A percentile compares a stretch with the other conserved stretches of the same genome.
Evolutionary conservation across 257 asterid species (phyloP).

Genomic region (Jacaranda mimosifolia): DNA sequence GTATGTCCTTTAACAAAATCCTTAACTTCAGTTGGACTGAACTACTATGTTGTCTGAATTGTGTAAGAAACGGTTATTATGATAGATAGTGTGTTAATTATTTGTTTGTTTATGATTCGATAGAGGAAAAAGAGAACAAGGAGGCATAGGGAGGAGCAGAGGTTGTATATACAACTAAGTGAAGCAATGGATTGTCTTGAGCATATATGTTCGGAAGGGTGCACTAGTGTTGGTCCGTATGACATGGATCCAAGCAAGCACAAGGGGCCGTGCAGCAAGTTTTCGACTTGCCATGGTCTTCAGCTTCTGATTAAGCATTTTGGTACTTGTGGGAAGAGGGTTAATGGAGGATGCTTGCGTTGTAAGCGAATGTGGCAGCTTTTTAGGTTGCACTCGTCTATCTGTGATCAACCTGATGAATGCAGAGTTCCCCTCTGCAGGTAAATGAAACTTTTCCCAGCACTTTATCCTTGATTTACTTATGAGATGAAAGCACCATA

Average conservation of each 20-base stretch:
- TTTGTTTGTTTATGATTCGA: background rate
- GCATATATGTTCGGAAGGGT: conserved; percentile 90
- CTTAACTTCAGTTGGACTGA: background rate
- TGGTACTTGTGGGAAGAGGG: conserved; percentile 74
- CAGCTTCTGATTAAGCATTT: conserved; percentile 85
- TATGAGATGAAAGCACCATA: background rate
- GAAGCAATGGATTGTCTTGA: conserved; percentile 95
- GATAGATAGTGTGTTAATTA: background rate
- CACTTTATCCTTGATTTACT: background rate
- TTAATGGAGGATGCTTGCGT: conserved; percentile 75
- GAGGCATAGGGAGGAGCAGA: conserved; percentile 68
- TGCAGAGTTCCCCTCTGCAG: conserved; percentile 96
- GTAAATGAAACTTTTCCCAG: conserved; percentile 54
- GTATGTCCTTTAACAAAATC: conserved; percentile 43
- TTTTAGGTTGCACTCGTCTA: conserved; percentile 74
- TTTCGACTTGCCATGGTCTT: conserved; percentile 78
- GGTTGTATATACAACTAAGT: conserved; percentile 67
- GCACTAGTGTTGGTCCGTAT: conserved; percentile 78
- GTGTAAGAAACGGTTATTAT: no score
- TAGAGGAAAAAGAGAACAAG: conserved; percentile 74
- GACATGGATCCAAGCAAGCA: conserved; percentile 61
- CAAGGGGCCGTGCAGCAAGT: conserved; percentile 80
- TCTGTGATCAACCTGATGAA: conserved; percentile 73
- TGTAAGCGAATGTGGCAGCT: conserved; percentile 97
- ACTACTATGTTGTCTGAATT: no score